Base-by-base conservation (phyloP, 2,329 filamentous ascomycete species). In the Lomentospora prolificans region DNA sequence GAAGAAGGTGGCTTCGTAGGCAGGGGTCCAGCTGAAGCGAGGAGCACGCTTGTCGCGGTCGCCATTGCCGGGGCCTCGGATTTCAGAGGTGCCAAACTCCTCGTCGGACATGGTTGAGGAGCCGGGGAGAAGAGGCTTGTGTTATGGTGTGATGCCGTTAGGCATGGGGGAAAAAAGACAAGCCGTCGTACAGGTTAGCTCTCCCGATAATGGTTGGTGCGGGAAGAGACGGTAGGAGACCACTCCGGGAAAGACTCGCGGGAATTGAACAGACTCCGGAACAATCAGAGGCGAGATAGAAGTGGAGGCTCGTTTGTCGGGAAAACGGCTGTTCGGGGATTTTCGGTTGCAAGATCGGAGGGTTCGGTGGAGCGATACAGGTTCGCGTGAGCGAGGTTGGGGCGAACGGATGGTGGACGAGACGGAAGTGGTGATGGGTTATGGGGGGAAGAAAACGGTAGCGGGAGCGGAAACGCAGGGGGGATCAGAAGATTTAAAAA, bases 1-100 rank as follows among this genome's bases (percentile, higher is more conserved):
- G 67, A 83, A 83, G 66, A 83, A 83, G 57, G 80, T 82, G 55
- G 75, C 73, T 66, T 83, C 80, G 69, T 76, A 82, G 19, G 75
- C 73, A 1, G 74, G 71, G 55, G 78, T 82, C 80, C 80, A 83
- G 65, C 77, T 81, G 66, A 83, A 82, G 57, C 80, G 76, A 54
- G 79, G 79, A 30, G 72, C 70, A 53, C 72, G 69, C 59, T 63
- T 56, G 46, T 56, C 54, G 53, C 53, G 51, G 46, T 56, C 54
- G 53, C 53, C 33, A 28, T 55, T 36, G 41, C 31, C 24, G 41
- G 44, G 27, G 25, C 36, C 12, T 17, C 39, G 53, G n/a, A 12
- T 3, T 14, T 55, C 53, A 14, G n/a, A n/a, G n/a, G 27, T 3
- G 53, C 25, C 17, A 44, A 55, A 55, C 27, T 50, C 53, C 39